Conservation (phyloP, 1,284 basidiomycete genomes). For the Pseudomicrostroma phylloplanum region DNA sequence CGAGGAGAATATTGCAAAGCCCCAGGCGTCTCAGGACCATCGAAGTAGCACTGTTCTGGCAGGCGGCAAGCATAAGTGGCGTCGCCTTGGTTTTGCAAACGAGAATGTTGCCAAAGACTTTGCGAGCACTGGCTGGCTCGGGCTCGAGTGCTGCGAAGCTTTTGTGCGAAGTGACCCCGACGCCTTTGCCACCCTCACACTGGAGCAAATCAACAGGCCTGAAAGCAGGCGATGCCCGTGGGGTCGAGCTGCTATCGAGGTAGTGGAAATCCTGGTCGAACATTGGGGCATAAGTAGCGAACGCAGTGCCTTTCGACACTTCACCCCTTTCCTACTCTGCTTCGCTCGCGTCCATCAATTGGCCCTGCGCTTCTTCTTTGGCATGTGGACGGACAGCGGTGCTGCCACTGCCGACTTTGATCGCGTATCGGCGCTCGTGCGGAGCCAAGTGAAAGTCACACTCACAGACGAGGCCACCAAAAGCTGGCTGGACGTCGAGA, state of each 20-base stretch:
- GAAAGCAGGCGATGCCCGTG: conserved; percentile 75
- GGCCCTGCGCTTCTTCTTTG: conserved; percentile 78
- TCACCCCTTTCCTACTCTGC: conserved; percentile 83
- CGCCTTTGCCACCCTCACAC: conserved; percentile 72
- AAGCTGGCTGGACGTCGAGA: conserved; percentile 76
- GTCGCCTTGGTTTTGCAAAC: conserved; percentile 68
- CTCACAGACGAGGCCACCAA: conserved; percentile 66
- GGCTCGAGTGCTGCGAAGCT: conserved; percentile 65
- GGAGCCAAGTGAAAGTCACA: conserved; percentile 62
- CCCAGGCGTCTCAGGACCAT: conserved; percentile 52
- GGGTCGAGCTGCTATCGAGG: conserved; percentile 75
- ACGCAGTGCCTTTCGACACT: conserved; percentile 75
- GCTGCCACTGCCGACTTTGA: conserved; percentile 64
- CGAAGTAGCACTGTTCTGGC: conserved; percentile 53
- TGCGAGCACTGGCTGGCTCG: conserved; percentile 66
- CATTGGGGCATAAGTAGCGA: conserved; percentile 37
- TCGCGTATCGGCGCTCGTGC: conserved; percentile 72
- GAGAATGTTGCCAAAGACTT: conserved; percentile 79
- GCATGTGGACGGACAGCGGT: conserved; percentile 91
- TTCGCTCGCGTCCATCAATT: conserved; percentile 72
- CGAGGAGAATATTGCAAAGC: conserved; percentile 61
- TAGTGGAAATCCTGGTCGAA: conserved; percentile 60
- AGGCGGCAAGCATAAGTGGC: conserved; percentile 62
- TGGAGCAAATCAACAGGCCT: conserved; percentile 76
- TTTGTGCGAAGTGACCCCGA: conserved; percentile 68